A percentile compares a stretch with the other conserved stretches of the same genome.
These are phyloP conservation scores for Magnusiomyces sp. DNA, from an alignment of 1,139 yeast genomes.

Conservation along the genomic window DNA sequence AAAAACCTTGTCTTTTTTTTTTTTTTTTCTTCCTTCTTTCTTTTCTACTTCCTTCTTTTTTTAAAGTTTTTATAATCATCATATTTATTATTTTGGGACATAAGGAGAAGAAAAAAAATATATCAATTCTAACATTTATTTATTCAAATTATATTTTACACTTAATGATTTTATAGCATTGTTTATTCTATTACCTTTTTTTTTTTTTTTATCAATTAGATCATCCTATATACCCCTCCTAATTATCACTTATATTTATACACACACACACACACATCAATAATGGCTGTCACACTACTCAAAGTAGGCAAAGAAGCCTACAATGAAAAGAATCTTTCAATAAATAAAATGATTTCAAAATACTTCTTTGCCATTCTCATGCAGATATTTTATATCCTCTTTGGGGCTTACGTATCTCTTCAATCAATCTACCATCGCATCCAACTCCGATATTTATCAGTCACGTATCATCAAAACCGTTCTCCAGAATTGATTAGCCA, in stretches of 20 bases:
- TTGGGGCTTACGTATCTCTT: constrained; percentile 15
- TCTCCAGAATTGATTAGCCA: constrained; percentile 82
- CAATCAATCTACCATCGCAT: constrained; percentile 40
- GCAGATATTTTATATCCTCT: constrained; percentile 18
- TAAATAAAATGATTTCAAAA: constrained; percentile 4
- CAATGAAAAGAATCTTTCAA: background rate
- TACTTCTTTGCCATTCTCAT: constrained; percentile 16
- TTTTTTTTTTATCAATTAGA: background rate
- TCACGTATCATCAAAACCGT: constrained; percentile 71
- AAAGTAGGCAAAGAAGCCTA: background rate
- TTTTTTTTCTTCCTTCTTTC: background rate
- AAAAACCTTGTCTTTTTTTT: background rate
- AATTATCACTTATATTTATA: too few relatives aligned
- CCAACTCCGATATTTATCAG: constrained; percentile 48
- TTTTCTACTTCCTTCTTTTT: too few relatives aligned
- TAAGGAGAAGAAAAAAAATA: too few relatives aligned
- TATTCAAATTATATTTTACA: too few relatives aligned
- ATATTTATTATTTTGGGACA: too few relatives aligned
- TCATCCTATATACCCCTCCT: background rate
- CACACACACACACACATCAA: too few relatives aligned
- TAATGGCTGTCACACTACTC: too few relatives aligned
- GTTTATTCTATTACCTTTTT: background rate
- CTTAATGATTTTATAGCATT: too few relatives aligned
- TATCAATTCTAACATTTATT: too few relatives aligned
- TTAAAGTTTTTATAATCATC: too few relatives aligned